A percentile compares a stretch with the other conserved stretches of the same genome.
phyloP scores from a whole-genome alignment of 2,329 filamentous ascomycete species.

The Colletotrichum eleusines region DNA sequence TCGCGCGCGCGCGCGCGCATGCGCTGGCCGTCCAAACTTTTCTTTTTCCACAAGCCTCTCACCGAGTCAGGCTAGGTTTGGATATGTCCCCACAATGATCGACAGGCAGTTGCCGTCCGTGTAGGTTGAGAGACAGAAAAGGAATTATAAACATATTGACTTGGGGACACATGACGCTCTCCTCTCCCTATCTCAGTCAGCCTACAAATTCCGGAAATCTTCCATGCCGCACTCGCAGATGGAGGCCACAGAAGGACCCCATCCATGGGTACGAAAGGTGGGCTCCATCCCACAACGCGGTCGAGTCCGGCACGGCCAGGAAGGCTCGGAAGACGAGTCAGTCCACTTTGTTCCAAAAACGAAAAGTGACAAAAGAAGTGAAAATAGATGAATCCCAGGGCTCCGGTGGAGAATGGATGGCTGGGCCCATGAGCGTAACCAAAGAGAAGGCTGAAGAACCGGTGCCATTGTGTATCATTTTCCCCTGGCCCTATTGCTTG shows the following conservation, averaged over 20 bases:
- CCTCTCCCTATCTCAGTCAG: background rate
- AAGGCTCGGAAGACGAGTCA: conserved; percentile 29
- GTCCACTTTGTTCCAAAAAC: background rate
- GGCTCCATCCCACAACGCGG: background rate
- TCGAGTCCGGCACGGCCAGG: conserved; percentile 11
- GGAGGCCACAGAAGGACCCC: background rate
- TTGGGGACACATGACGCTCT: background rate
- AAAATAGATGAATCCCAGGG: conserved; percentile 2
- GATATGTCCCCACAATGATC: conserved; percentile 28
- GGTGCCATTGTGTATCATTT: background rate
- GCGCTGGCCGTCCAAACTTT: background rate
- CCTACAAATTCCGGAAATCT: too few relatives aligned
- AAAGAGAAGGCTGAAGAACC: background rate
- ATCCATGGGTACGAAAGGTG: background rate
- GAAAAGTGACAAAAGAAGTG: background rate
- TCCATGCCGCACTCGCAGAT: background rate
- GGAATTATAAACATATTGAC: background rate
- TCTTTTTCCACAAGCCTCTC: background rate
- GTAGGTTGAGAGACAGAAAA: background rate
- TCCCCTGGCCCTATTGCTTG: background rate
- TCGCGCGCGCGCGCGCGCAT: too few relatives aligned
- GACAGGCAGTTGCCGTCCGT: conserved; percentile 1
- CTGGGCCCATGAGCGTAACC: background rate
- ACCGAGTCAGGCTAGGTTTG: background rate
- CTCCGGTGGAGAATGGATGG: background rate